phyloP scores from a whole-genome alignment of 352 stramenopile genomes.

The Phytophthora constricta region DNA sequence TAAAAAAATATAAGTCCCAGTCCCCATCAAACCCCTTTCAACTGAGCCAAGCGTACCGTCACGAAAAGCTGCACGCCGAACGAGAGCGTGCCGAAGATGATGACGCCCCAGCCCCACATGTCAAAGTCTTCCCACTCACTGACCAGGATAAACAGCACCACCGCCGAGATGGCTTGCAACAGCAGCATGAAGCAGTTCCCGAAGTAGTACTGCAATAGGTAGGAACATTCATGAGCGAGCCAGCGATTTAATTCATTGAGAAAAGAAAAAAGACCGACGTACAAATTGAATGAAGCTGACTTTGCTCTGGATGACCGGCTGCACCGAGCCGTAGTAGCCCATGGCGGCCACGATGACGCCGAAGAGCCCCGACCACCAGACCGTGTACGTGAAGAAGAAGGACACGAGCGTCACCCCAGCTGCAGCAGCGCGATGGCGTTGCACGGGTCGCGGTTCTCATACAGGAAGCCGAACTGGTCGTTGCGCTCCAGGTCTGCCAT shows the following conservation, averaged over 20 bases:
- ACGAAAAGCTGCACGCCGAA: conserved; percentile 76
- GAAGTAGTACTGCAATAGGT: conserved; percentile 86
- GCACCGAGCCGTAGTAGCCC: conserved; percentile 83
- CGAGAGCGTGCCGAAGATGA: conserved; percentile 72
- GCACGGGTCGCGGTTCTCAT: conserved; percentile 85
- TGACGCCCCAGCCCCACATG: conserved; percentile 72
- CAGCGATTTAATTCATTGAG: too few species aligned
- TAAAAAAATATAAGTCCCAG: neutral
- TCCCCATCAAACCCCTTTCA: neutral
- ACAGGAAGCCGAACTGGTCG: conserved; percentile 80
- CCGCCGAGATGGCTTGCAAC: conserved; percentile 72
- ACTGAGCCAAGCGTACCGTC: conserved; percentile 42
- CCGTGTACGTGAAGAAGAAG: conserved; percentile 84
- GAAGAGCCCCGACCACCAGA: conserved; percentile 84
- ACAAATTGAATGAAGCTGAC: conserved; percentile 90
- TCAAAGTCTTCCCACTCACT: conserved; percentile 83
- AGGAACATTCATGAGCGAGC: too few species aligned
- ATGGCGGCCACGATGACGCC: conserved; percentile 79
- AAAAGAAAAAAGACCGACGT: conserved; percentile 28
- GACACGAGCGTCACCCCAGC: conserved; percentile 69
- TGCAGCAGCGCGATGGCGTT: conserved; percentile 85
- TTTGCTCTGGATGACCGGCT: conserved; percentile 89
- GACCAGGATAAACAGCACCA: conserved; percentile 78
- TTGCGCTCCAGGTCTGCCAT: conserved; percentile 81
- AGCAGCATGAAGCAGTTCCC: conserved; percentile 89